Evolutionary conservation across 2,329 filamentous ascomycete species (phyloP).

Genomic region (Akanthomyces uredinophilus): DNA sequence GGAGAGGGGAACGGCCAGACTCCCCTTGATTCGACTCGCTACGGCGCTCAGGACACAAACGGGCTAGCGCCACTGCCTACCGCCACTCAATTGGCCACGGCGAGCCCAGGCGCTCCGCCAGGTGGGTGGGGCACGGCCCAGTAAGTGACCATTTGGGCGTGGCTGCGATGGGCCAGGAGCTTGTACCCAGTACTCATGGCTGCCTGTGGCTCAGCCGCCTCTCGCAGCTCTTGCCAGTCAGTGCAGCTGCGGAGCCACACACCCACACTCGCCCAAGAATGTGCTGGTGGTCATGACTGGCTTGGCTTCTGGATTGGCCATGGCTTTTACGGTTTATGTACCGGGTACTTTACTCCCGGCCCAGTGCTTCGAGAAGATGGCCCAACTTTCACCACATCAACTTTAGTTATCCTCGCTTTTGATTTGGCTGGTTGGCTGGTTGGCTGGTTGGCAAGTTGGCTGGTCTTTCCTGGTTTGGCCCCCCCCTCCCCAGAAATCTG

Average conservation of each 20-base stretch:
- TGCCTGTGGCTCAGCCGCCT: background rate
- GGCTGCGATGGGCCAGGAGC: background rate
- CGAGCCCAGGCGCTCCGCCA: conserved; percentile 3
- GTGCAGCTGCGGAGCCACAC: no score
- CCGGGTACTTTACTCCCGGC: no score
- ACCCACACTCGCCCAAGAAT: no score
- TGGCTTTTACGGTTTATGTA: no score
- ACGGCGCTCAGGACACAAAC: background rate
- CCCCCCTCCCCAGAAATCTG: no score
- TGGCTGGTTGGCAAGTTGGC: no score
- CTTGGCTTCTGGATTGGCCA: no score
- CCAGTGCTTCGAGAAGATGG: background rate
- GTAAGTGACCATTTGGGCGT: conserved; percentile 1
- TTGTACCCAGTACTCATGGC: background rate
- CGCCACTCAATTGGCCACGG: conserved; percentile 5
- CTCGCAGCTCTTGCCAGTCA: background rate
- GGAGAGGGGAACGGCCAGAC: conserved; percentile 3
- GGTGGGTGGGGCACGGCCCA: background rate
- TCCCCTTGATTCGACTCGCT: conserved; percentile 13
- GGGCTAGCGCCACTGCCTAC: background rate
- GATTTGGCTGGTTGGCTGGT: no score
- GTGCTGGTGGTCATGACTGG: no score
- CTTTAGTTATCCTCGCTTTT: background rate
- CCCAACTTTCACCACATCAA: background rate
- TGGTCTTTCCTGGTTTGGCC: background rate